Evolutionary conservation across 495 filamentous ascomycete species (phyloP), one percentile per base, ranked within the genome.

Genomic region (Collariella sp.): DNA sequence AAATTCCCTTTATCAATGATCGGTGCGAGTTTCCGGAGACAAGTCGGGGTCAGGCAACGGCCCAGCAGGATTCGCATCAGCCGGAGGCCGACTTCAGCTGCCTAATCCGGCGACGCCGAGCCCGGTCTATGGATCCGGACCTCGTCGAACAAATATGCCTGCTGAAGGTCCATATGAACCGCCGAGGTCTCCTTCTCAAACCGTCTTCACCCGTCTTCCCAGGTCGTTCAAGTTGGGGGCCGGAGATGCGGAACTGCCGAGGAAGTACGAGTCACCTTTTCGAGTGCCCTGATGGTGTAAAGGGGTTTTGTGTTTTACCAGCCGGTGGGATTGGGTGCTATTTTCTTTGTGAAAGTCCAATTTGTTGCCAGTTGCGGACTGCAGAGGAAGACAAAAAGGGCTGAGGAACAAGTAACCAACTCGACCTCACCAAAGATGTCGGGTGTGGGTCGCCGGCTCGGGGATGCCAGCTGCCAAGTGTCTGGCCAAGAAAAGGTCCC

Each of bases 41-140:
- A 26, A 12, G 15, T 46, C 34, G 43, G 36, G 20, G 33, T 13
- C 51, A 45, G 45, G 41, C 43, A 40, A 47, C 42, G 43, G 52
- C 20, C 50, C 33, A 31, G 38, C 13, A 10, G 50, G 33, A 50
- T 46, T 31, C 40, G 20, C 40, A 41, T 29, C 33, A 38, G 26
- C 47, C 46, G 16, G 24, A 39, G 26, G 11, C 29, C 13, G 18
- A 38, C 38, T 26, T 18, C 40, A 59, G 47, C 57, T 59, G 48
- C 57, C 57, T 59, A 59, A 55, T 59, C 42, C 12, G 51, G 57
- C 52, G 46, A 55, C 36, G 34, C 56, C 56, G 51, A 55, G 51
- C 50, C 50, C 39, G 47, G 39, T 2, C 46, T 11, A 20, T 31
- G 46, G 43, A 41, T 43, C 34, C 9, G 16, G n/a, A 49, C 16